Conservation (phyloP, 1,139 yeast genomes). For the Pneumocystis murina region DNA sequence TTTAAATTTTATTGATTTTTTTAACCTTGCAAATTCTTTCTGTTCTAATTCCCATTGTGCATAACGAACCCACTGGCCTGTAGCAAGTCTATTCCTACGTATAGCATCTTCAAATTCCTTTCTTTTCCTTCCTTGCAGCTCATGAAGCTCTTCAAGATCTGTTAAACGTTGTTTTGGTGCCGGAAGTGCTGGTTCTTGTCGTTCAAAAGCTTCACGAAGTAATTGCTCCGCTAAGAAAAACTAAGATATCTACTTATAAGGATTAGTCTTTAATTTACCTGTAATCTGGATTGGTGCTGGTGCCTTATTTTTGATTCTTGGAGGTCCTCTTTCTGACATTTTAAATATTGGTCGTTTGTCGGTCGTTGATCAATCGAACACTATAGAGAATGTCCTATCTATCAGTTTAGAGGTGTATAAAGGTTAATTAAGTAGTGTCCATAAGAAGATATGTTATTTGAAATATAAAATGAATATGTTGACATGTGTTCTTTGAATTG, state of each 20-base stretch:
- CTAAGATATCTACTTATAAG: background rate
- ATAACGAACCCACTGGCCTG: constrained; percentile 83
- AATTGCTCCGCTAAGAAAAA: constrained; percentile 41
- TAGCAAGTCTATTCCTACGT: constrained; percentile 63
- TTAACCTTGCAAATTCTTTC: constrained; percentile 38
- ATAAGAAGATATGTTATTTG: too few relatives aligned
- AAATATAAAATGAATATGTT: too few relatives aligned
- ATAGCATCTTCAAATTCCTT: constrained; percentile 74
- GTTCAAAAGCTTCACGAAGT: constrained; percentile 40
- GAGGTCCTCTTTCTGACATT: constrained; percentile 15
- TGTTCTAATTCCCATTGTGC: constrained; percentile 79
- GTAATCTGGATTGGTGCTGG: constrained; percentile 32
- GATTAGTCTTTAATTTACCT: background rate
- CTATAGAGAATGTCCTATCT: too few relatives aligned
- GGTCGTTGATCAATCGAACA: background rate
- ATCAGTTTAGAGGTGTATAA: background rate
- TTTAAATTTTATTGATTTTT: background rate
- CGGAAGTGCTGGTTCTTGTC: constrained; percentile 30
- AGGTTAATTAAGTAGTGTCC: background rate
- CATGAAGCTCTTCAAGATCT: constrained; percentile 67
- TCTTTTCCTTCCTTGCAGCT: constrained; percentile 60
- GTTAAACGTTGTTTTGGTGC: constrained; percentile 42
- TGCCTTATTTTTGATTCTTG: constrained; percentile 29
- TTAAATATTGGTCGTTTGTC: background rate
- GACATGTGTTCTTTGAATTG: too few relatives aligned